Base-by-base conservation (phyloP, 371 early-diverging fungal species). In the Syncephalastrum racemosum region DNA sequence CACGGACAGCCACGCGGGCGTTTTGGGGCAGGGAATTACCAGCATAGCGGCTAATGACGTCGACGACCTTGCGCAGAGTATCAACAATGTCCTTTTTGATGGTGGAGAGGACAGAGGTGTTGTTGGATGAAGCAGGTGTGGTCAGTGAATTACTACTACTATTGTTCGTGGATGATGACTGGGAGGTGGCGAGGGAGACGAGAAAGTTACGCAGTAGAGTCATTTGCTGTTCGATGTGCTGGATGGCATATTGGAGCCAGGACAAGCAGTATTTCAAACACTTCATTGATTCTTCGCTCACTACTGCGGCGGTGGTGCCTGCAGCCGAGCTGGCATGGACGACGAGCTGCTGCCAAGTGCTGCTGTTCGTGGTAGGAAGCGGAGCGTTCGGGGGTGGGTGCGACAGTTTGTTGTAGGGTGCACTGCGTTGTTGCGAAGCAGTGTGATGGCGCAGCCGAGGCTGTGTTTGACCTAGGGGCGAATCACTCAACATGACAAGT, bases 31-130 rank as follows among this genome's bases (percentile, higher is more conserved):
- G 70, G 50, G 89, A 88, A 4, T 85, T 73, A n/a, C 90, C 87
- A 5, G 96, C 95, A 64, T 96, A 92, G 57, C 86, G 82, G 44
- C 89, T 89, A 51, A 97, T 81, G 19, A 96, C 85, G 16, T 88
- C 91, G 4, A 97, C 91, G 1, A 93, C 97, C 50, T 86, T 86
- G 46, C 92, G 81, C 23, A 97, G 73, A 0, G 93, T 93, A 39
- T 87, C 83, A 1, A 92, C 91, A 2, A 96, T 85, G 56, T 96
- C 95, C 42, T 82, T 84, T 63, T 88, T 88, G 53, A 92, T 85
- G 19, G 69, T 54, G 0, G 85, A 82, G 40, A 93, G 62, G 0
- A 71, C 67, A 18, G 77, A 70, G n/a, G 74, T 43, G 22, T 62
- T 25, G 67, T 58, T n/a, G 48, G 44, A 8, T 25, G 36, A 31